Conservation (phyloP, 805 yeast genomes). For the Wickerhamiella parazyma region DNA sequence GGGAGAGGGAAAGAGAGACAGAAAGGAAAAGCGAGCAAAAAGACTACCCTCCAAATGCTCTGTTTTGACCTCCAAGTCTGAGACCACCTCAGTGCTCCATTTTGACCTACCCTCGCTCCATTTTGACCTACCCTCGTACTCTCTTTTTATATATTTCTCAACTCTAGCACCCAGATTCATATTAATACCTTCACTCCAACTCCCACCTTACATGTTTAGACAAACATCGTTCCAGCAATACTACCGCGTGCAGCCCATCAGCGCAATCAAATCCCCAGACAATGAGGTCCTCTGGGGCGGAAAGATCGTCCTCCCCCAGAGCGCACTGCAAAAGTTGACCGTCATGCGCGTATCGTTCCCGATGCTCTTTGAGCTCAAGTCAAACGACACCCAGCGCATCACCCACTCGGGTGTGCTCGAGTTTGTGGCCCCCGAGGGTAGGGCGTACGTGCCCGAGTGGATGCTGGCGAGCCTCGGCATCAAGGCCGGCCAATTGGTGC, state of each 20-base stretch:
- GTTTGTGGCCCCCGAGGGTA: constrained; percentile 93
- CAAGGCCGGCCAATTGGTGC: constrained; percentile 68
- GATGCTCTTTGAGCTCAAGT: constrained; percentile 73
- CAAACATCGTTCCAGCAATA: constrained; percentile 51
- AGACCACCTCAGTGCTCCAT: no score
- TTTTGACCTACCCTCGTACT: no score
- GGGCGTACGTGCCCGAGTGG: constrained; percentile 93
- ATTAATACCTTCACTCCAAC: neutral
- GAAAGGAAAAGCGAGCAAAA: no score
- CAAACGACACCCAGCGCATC: constrained; percentile 42
- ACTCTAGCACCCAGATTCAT: neutral
- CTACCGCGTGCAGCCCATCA: constrained; percentile 83
- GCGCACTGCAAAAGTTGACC: constrained; percentile 73
- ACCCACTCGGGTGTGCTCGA: constrained; percentile 94
- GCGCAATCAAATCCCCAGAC: constrained; percentile 70
- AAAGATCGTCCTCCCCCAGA: constrained; percentile 86
- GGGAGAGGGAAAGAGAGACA: no score
- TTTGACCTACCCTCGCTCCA: no score
- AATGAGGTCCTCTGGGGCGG: constrained; percentile 85
- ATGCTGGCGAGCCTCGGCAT: constrained; percentile 69
- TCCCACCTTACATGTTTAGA: constrained; percentile 8
- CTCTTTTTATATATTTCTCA: no score
- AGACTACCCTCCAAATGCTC: no score
- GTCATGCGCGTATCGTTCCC: constrained; percentile 91
- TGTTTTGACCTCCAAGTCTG: no score